These are phyloP conservation scores for Phtheirospermum japonicum DNA, from an alignment of 257 asterid species.

Conservation along the genomic window DNA sequence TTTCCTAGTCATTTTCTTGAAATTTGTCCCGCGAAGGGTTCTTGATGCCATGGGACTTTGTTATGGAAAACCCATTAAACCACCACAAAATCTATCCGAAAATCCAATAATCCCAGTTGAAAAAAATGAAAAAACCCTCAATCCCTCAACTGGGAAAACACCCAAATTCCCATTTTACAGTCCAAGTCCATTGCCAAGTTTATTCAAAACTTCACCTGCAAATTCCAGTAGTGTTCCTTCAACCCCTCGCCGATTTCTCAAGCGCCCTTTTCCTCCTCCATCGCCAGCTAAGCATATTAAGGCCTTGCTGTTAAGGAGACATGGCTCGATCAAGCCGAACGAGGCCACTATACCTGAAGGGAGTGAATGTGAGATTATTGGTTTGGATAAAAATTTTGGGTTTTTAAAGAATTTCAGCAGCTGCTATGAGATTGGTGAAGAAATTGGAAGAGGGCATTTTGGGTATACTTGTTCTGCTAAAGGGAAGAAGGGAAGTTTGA, in stretches of 20 bases:
- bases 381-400: slow-evolving; percentile 76
- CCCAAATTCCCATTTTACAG: slow-evolving; percentile 84
- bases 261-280: slow-evolving; percentile 90
- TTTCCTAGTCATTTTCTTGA: neutral
- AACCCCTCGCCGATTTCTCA: slow-evolving; percentile 78
- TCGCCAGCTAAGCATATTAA: slow-evolving; percentile 96
- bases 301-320: slow-evolving; percentile 77
- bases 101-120: slow-evolving; percentile 42
- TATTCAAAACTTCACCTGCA: slow-evolving; percentile 80
- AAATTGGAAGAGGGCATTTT: slow-evolving; percentile 88
- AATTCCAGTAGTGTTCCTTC: slow-evolving; percentile 59
- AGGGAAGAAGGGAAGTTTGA: slow-evolving; percentile 73
- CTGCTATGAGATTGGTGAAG: slow-evolving; percentile 67
- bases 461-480: slow-evolving; percentile 76
- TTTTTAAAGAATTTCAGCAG: slow-evolving; percentile 56
- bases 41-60: slow-evolving; percentile 84
- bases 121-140: slow-evolving; percentile 37
- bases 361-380: slow-evolving; percentile 70
- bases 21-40: neutral
- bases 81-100: slow-evolving; percentile 54
- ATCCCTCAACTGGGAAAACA: slow-evolving; percentile 59
- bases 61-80: slow-evolving; percentile 79
- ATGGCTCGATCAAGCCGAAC: slow-evolving; percentile 82
- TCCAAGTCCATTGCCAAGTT: slow-evolving; percentile 76
- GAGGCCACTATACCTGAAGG: slow-evolving; percentile 89